Conservation (phyloP, 768 basidiomycete genomes). For the Erythrobasidium yunnanense region DNA sequence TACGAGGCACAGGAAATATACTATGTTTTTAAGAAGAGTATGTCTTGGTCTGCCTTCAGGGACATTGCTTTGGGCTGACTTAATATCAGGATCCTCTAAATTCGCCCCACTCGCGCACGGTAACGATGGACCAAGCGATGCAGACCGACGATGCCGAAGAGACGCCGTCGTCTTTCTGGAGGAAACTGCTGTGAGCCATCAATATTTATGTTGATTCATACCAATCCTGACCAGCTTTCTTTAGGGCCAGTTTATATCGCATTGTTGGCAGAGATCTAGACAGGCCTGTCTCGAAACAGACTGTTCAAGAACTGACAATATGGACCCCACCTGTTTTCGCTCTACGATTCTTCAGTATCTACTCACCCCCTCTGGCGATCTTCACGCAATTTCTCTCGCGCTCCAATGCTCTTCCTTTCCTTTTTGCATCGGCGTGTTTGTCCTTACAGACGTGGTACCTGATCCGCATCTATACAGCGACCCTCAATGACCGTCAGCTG, state of each 20-base stretch:
- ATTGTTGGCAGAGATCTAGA: not conserved
- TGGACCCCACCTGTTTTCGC: conserved; percentile 35
- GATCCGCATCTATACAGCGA: conserved; percentile 28
- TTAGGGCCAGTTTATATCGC: too few relatives aligned
- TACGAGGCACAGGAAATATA: conserved; percentile 27
- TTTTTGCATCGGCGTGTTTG: conserved; percentile 13
- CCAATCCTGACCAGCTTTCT: too few relatives aligned
- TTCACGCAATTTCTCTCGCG: conserved; percentile 33
- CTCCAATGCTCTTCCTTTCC: conserved; percentile 27
- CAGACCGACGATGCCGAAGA: not conserved
- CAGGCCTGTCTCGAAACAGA: not conserved
- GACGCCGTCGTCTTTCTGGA: not conserved
- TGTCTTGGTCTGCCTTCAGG: not conserved
- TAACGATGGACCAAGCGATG: conserved; percentile 18
- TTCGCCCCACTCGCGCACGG: conserved; percentile 29
- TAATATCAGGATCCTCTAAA: conserved; percentile 31
- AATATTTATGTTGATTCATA: too few relatives aligned
- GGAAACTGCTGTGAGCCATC: not conserved
- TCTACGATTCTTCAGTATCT: conserved; percentile 30
- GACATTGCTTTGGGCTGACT: not conserved
- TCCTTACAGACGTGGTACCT: conserved; percentile 28
- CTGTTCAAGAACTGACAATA: conserved; percentile 31
- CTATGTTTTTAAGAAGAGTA: conserved; percentile 30
- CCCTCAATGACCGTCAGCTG: conserved; percentile 29
- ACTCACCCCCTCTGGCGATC: conserved; percentile 33